Base-by-base conservation (phyloP, 2,329 filamentous ascomycete genomes). In the Colletotrichum neosansevieriae region DNA sequence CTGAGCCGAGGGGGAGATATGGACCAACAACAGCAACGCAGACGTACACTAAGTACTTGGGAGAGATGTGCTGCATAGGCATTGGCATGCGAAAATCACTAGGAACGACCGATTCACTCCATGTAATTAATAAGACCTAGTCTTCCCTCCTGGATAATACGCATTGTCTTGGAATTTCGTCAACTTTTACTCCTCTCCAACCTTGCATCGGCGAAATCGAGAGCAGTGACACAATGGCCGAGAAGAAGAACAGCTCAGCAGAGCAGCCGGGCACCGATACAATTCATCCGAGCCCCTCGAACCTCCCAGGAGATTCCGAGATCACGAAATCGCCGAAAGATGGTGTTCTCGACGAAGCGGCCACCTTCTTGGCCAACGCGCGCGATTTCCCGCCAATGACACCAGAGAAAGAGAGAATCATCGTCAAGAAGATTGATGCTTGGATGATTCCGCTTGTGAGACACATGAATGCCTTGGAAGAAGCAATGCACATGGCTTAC, bases 271-370 rank as follows among this genome's bases (percentile, higher is more conserved):
- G 11, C 3, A 36, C 32, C 50, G 34, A 13, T n/a, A 3, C 50
- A 10, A 53, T 53, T 9, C 50, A 53, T 17, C 32, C 50, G 1
- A 53, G 50, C 24, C 17, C 50, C 1, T 53, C 50, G 15, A 53
- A 53, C 2, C 32, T 21, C 15, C 50, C 32, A 53, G 50, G 50
- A 38, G 15, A 53, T 7, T 34, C 50, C 15, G 50, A 53, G 19
- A 15, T 53, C 6, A 53, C 50, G 24, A 53, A 53, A 36, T 29
- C 50, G 6, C 50, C 50, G 12, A n/a, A 53, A 19, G 50, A 53
- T 53, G 50, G 50, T 4, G 32, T 53, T 11, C 50, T 53, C 12
- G 50, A 53, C n/a, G 50, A 53, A 29, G 50, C 50, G 15, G 50
- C 50, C 0, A 32, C 29, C 24, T 53, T 53, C 50, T 36, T 53